These are phyloP conservation scores for Leishmania tropica DNA, from an alignment of 208 protist species.

Conservation along the genomic window DNA sequence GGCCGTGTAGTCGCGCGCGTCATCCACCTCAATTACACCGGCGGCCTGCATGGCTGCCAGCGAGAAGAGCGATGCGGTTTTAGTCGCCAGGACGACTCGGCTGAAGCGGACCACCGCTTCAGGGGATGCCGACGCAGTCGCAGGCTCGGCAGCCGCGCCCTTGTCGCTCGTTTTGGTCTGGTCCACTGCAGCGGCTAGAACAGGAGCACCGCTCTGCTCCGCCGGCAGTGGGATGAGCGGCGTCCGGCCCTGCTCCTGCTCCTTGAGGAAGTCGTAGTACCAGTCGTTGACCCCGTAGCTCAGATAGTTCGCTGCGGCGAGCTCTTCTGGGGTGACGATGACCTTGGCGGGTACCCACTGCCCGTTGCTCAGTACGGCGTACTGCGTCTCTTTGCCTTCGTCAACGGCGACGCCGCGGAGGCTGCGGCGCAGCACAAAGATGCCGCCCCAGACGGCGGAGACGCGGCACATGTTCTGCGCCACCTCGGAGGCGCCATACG, in stretches of 20 bases:
- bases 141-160: background rate
- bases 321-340: constrained; percentile 53
- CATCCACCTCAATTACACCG: constrained; percentile 13
- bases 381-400: constrained; percentile 39
- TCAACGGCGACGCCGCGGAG: constrained; percentile 44
- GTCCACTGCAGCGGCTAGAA: no score
- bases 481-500: constrained; percentile 86
- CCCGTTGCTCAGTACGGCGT: constrained; percentile 77
- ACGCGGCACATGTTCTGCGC: constrained; percentile 88
- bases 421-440: constrained; percentile 77
- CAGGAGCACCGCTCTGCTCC: background rate
- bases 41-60: constrained; percentile 27
- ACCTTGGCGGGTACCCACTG: constrained; percentile 70
- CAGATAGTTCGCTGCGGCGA: constrained; percentile 21
- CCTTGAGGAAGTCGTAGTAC: constrained; percentile 34
- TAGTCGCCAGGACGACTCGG: constrained; percentile 59
- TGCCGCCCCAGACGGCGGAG: constrained; percentile 83
- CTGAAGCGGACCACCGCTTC: constrained; percentile 31
- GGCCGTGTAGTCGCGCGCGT: constrained; percentile 12
- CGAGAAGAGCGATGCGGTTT: constrained; percentile 40
- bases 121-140: background rate
- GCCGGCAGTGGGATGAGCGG: constrained; percentile 17
- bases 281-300: constrained; percentile 30
- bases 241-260: constrained; percentile 28
- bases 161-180: no score